These are phyloP conservation scores for Mortierella sp. DNA, from an alignment of 371 early-diverging fungal species.

Conservation along the genomic window DNA sequence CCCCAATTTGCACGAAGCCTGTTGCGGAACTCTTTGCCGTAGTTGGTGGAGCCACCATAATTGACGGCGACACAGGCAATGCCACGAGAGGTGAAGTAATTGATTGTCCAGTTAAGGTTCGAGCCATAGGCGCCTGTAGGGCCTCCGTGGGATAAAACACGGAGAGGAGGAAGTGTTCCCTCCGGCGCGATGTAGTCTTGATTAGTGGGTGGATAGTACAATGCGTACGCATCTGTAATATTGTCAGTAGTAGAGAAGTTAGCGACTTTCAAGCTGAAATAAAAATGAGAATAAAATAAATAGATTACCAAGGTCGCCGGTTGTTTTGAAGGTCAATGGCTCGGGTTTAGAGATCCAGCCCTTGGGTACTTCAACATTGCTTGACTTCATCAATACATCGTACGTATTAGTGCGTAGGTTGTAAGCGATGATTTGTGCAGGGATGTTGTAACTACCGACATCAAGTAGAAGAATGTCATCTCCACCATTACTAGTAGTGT, in stretches of 20 bases:
- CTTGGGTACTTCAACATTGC: conserved; percentile 44
- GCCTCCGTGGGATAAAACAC: conserved; percentile 81
- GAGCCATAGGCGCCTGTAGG: conserved; percentile 65
- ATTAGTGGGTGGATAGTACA: conserved; percentile 77
- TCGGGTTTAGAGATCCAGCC: conserved; percentile 72
- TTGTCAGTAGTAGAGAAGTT: neutral
- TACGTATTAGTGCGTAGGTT: conserved; percentile 43
- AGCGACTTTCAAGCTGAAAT: neutral
- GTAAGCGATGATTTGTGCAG: conserved; percentile 31
- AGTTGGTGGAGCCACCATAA: conserved; percentile 83
- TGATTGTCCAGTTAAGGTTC: conserved; percentile 63
- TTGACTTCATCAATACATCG: conserved; percentile 42
- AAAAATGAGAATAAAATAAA: conserved; percentile 20
- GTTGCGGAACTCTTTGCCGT: conserved; percentile 80
- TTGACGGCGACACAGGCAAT: conserved; percentile 81
- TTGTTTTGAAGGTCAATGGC: conserved; percentile 76
- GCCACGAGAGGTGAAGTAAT: conserved; percentile 85
- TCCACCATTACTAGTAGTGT: conserved; percentile 24
- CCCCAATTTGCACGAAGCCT: conserved; percentile 79
- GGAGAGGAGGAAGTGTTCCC: conserved; percentile 74
- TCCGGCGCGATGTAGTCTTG: conserved; percentile 64
- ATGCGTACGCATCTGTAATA: conserved; percentile 65
- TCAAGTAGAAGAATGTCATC: conserved; percentile 38
- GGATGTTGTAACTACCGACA: conserved; percentile 44
- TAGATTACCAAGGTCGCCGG: conserved; percentile 33